phyloP scores from a whole-genome alignment of 305 asterid genomes.

The Fraxinus greggii region DNA sequence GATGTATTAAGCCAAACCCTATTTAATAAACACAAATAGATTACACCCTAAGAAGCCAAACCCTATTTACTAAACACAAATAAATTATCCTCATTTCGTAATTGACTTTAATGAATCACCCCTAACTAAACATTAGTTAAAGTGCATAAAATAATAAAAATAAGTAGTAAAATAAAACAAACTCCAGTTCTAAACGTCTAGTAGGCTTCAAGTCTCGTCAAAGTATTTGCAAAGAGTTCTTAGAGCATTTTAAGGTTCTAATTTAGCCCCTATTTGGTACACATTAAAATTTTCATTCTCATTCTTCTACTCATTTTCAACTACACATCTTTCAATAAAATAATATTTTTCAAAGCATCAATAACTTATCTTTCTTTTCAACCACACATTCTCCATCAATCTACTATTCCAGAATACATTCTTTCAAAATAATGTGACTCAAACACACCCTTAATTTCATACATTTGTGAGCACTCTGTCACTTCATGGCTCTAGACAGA shows the following conservation, averaged over 20 bases:
- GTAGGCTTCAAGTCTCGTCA: conserved; percentile 9
- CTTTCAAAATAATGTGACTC: no score
- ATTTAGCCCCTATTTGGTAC: neutral
- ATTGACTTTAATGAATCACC: neutral
- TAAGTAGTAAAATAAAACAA: neutral
- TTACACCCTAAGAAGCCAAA: neutral
- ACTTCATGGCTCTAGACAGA: neutral
- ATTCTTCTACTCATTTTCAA: no score
- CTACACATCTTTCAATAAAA: no score
- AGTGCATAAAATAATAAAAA: neutral
- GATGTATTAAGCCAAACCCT: neutral
- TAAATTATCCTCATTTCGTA: neutral
- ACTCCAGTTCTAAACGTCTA: neutral
- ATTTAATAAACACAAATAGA: neutral
- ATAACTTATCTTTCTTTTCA: no score
- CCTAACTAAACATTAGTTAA: neutral
- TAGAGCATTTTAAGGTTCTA: neutral
- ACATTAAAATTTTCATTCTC: no score
- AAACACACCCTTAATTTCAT: neutral
- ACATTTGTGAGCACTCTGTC: neutral
- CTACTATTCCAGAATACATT: no score
- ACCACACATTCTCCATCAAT: no score
- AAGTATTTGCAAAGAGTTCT: conserved; percentile 9
- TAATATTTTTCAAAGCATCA: no score
- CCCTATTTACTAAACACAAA: neutral